Percentiles rank a stretch among this genome's conserved stretches.
phyloP scores from a whole-genome alignment of 2,329 filamentous ascomycete species.

The Metarhizium guizhouense region DNA sequence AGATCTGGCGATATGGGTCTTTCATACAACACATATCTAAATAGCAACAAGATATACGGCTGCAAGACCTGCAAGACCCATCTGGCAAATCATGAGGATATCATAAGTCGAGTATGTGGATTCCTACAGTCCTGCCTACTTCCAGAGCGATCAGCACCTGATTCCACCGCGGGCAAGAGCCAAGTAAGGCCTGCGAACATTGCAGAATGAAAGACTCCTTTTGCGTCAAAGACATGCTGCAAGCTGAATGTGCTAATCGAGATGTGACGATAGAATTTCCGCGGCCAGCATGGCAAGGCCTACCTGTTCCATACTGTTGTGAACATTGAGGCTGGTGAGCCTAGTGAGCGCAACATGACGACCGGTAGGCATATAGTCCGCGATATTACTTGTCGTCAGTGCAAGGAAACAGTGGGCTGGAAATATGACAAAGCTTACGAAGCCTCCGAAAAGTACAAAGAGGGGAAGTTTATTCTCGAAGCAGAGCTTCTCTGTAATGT shows the following conservation, averaged over 20 bases:
- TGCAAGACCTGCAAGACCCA: slow-evolving; percentile 96
- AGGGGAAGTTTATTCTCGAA: slow-evolving; percentile 96
- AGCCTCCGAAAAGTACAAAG: slow-evolving; percentile 90
- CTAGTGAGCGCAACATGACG: slow-evolving; percentile 96
- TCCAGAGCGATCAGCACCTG: background rate
- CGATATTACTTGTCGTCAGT: slow-evolving; percentile 86
- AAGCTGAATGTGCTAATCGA: background rate
- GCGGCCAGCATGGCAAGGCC: slow-evolving; percentile 95
- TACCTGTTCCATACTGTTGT: slow-evolving; percentile 94
- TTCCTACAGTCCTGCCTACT: background rate
- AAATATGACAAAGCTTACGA: slow-evolving; percentile 99
- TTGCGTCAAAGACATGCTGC: background rate
- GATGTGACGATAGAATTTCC: slow-evolving; percentile 65
- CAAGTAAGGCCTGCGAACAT: background rate
- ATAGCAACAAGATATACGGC: slow-evolving; percentile 78
- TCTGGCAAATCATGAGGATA: slow-evolving; percentile 89
- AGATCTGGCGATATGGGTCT: slow-evolving; percentile 58
- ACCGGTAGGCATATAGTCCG: slow-evolving; percentile 90
- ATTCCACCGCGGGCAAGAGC: background rate
- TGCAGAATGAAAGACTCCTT: background rate
- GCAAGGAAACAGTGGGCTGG: slow-evolving; percentile 90
- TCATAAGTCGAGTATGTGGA: slow-evolving; percentile 75
- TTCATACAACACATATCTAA: slow-evolving; percentile 85
- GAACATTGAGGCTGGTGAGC: slow-evolving; percentile 74
- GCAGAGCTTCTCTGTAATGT: slow-evolving; percentile 82